Evolutionary conservation across 2,329 filamentous ascomycete species (phyloP), one percentile per base, ranked within the genome.

Genomic region (Phialophora verrucosa): DNA sequence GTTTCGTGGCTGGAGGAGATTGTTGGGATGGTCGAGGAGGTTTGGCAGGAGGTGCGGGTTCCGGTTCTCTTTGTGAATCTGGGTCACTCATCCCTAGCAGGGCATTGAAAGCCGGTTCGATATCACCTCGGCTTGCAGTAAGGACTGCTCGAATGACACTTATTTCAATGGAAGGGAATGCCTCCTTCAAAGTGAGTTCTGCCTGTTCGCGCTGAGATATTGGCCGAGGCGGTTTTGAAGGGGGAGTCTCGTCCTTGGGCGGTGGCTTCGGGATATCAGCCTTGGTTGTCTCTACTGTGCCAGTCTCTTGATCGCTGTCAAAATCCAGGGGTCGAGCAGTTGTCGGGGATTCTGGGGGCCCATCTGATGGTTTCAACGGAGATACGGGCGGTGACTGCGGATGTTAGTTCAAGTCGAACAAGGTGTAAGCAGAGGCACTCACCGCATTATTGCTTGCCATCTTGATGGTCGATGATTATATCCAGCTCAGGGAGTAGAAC

Each of bases 21-120:
- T 47, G 56, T 53, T 70, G 80, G 60, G 83, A 83, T 7, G 92
- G 91, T 57, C 92, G 87, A n/a, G 92, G 92, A 31, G 93, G 93
- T 73, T 90, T 91, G 14, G 90, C 89, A 6, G 91, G 90, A n/a
- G 91, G 89, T 23, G 83, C 80, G 11, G 75, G 75, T 66, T 88
- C 86, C 64, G 75, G 74, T 66, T 88, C 86, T 65, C 83, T 82
- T 66, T 84, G 82, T n/a, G 90, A 89, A 76, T 90, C 89, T 6
- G 91, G 91, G 75, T 93, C 91, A 68, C 90, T 92, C 84, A 68
- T 83, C 92, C 91, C 91, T 53, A 99, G 84, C 51, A 99, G 85
- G 42, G 95, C 95, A 80, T 97, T 95, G 81, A 99, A 99, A 14
- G 95, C 94, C 35, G 92, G 91, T 78, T 99, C 95, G 56, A 98